Evolutionary conservation across 2,329 filamentous ascomycete species (phyloP).

Genomic region (Metarhizium album): DNA sequence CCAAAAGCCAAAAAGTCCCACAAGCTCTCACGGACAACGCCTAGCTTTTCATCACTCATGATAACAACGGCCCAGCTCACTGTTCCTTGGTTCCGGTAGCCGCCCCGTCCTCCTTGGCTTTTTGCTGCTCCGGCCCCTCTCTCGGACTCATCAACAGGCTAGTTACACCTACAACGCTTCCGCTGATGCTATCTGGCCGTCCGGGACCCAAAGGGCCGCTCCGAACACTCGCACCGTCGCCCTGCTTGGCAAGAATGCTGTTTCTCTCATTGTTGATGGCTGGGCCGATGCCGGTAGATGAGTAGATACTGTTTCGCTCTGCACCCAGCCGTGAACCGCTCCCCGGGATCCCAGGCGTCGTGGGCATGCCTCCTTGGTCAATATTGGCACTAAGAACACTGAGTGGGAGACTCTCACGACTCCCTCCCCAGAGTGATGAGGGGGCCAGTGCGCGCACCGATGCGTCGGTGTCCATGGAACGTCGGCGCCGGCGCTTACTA

Average conservation of each 20-base stretch:
- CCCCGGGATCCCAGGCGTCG: constrained; percentile 43
- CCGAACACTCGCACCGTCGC: constrained; percentile 66
- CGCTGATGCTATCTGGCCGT: constrained; percentile 70
- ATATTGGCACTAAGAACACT: constrained; percentile 67
- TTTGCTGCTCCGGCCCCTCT: constrained; percentile 29
- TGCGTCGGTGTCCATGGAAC: constrained; percentile 77
- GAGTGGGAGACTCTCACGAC: constrained; percentile 67
- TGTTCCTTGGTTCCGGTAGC: constrained; percentile 11
- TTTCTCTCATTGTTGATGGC: constrained; percentile 65
- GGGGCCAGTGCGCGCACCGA: constrained; percentile 77
- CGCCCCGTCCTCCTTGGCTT: constrained; percentile 21
- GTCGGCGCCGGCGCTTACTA: constrained; percentile 63
- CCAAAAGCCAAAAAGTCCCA: background rate
- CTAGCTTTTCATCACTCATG: constrained; percentile 1
- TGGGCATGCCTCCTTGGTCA: constrained; percentile 35
- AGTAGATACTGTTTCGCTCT: constrained; percentile 75
- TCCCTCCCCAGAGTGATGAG: constrained; percentile 71
- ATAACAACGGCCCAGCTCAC: background rate
- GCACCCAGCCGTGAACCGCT: constrained; percentile 31
- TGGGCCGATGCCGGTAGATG: constrained; percentile 56
- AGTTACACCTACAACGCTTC: constrained; percentile 55
- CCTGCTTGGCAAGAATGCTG: constrained; percentile 63
- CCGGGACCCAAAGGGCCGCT: constrained; percentile 69
- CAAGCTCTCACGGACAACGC: background rate
- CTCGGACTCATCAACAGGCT: constrained; percentile 53